Conservation (phyloP, 305 asterid genomes). For the Fraxinus angustifolia region DNA sequence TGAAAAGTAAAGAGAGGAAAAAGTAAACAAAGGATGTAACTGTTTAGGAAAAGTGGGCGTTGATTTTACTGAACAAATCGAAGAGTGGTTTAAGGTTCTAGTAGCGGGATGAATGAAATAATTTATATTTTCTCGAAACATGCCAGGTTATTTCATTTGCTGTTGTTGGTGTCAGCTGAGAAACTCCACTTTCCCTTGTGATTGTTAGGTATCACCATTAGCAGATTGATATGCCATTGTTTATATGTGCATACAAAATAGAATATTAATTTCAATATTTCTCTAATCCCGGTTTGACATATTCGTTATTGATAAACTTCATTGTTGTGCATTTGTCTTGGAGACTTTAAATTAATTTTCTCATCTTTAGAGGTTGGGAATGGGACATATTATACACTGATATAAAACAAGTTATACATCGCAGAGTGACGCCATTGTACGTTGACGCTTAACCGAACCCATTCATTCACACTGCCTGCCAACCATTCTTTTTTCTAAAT, state of each 20-base stretch:
- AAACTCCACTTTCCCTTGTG: background rate
- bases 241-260: background rate
- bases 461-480: too few relatives aligned
- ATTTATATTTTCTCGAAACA: background rate
- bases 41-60: conserved; percentile 16
- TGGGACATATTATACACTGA: background rate
- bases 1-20: background rate
- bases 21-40: conserved; percentile 18
- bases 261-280: background rate
- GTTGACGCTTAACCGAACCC: too few relatives aligned
- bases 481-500: too few relatives aligned
- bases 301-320: background rate
- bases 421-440: background rate
- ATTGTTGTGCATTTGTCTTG: background rate
- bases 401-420: background rate
- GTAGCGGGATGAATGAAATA: conserved; percentile 8
- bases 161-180: background rate
- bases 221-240: background rate
- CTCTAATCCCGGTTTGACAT: background rate
- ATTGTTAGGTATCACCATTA: background rate
- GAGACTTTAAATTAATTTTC: background rate
- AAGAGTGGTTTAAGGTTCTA: background rate
- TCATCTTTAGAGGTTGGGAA: background rate
- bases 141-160: background rate
- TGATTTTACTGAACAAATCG: conserved; percentile 1